phyloP scores from a whole-genome alignment of 1,139 yeast genomes.

The Taphrina wiesneri region DNA sequence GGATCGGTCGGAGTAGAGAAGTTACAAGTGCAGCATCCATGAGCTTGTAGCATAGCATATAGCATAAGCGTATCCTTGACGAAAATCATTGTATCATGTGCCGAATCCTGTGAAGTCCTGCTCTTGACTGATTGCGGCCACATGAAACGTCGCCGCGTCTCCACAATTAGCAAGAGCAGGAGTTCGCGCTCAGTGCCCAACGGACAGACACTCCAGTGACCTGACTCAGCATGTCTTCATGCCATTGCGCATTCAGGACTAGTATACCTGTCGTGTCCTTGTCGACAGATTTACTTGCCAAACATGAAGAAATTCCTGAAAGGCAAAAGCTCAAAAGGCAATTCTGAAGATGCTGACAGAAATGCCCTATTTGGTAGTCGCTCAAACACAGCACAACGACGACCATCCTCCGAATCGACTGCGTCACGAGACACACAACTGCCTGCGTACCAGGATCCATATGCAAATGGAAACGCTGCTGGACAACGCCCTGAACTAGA shows the following conservation, averaged over 20 bases:
- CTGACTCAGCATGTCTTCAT: no score
- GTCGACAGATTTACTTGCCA: no score
- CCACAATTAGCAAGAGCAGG: background rate
- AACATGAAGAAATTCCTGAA: constrained; percentile 30
- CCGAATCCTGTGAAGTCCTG: background rate
- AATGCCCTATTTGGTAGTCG: constrained; percentile 28
- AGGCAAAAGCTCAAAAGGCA: background rate
- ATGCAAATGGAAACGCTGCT: background rate
- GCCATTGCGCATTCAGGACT: no score
- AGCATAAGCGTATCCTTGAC: background rate
- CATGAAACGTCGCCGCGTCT: background rate
- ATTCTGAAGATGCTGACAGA: constrained; percentile 22
- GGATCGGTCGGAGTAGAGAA: constrained; percentile 16
- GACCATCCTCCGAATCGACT: constrained; percentile 10
- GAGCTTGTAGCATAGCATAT: background rate
- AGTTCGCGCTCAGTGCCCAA: background rate
- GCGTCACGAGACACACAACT: constrained; percentile 18
- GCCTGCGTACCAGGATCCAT: constrained; percentile 29
- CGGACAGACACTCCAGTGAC: no score
- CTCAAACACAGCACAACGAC: background rate
- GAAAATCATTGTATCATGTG: background rate
- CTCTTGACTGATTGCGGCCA: background rate
- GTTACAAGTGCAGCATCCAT: background rate
- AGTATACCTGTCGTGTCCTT: no score
- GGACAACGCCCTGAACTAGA: background rate